phyloP scores from a whole-genome alignment of 495 filamentous ascomycete species.

The Xylaria castorea region DNA sequence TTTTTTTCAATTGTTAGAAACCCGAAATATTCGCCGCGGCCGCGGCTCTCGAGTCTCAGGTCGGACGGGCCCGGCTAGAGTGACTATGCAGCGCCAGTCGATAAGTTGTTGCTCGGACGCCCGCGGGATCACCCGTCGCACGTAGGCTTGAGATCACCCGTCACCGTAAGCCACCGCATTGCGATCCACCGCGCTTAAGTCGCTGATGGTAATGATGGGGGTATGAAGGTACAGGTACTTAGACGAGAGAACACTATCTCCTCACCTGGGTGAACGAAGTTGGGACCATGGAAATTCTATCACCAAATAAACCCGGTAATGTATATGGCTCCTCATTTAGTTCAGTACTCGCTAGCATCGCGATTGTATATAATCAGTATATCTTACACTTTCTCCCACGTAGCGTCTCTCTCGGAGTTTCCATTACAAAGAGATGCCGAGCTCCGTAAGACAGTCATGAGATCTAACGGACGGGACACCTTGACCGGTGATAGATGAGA shows the following conservation, averaged over 20 bases:
- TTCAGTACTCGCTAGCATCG: not conserved
- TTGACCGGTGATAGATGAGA: not conserved
- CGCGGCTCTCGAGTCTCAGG: not conserved
- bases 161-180: not conserved
- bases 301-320: not conserved
- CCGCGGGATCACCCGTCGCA: conserved; percentile 12
- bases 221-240: not conserved
- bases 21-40: not conserved
- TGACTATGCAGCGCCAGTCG: not conserved
- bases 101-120: not conserved
- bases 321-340: not conserved
- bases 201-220: not conserved
- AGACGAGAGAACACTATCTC: not conserved
- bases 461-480: not conserved
- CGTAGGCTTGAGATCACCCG: not conserved
- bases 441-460: not conserved
- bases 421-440: not conserved
- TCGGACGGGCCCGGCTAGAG: not conserved
- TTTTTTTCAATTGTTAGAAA: not conserved
- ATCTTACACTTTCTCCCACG: not conserved
- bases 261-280: not conserved
- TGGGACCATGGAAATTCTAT: not conserved
- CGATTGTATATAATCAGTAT: not conserved
- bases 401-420: not conserved
- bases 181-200: not conserved